A percentile compares a stretch with the other conserved stretches of the same genome.
Evolutionary conservation across 2,329 filamentous ascomycete species (phyloP).

Genomic region (Capronia americana): DNA sequence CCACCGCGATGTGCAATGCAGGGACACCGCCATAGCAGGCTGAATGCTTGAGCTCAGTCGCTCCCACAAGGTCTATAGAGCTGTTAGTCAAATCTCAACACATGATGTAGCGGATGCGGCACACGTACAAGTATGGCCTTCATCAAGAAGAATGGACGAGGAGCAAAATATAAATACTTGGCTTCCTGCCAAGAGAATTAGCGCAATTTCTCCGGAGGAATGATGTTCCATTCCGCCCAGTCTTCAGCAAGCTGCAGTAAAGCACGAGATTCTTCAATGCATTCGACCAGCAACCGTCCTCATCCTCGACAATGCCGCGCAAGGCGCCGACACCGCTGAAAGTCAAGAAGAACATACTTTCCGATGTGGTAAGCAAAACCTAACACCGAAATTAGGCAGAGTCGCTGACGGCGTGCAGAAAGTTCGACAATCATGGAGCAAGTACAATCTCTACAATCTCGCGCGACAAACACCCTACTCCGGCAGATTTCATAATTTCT

Average conservation of each 20-base stretch:
- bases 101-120: not conserved
- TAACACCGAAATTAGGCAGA: not conserved
- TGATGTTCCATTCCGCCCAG: conserved; percentile 2
- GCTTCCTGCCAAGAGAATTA: conserved; percentile 1
- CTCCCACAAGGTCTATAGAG: conserved; percentile 32
- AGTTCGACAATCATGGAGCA: conserved; percentile 95
- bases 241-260: not conserved
- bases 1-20: conserved; percentile 40
- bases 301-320: conserved; percentile 49
- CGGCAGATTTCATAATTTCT: conserved; percentile 69
- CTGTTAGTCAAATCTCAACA: not conserved
- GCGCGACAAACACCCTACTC: conserved; percentile 58
- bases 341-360: conserved; percentile 19
- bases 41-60: conserved; percentile 34
- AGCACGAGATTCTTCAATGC: conserved; percentile 19
- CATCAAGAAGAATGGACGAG: conserved; percentile 16
- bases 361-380: conserved; percentile 14
- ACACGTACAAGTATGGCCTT: conserved; percentile 33
- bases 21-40: conserved; percentile 33
- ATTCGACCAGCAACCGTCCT: not conserved
- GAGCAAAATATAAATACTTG: not conserved
- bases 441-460: conserved; percentile 95
- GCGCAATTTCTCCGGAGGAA: not conserved
- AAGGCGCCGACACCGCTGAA: conserved; percentile 51
- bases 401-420: conserved; percentile 63